Conservation (phyloP, 2,329 filamentous ascomycete genomes). For the Drechslera avenae region DNA sequence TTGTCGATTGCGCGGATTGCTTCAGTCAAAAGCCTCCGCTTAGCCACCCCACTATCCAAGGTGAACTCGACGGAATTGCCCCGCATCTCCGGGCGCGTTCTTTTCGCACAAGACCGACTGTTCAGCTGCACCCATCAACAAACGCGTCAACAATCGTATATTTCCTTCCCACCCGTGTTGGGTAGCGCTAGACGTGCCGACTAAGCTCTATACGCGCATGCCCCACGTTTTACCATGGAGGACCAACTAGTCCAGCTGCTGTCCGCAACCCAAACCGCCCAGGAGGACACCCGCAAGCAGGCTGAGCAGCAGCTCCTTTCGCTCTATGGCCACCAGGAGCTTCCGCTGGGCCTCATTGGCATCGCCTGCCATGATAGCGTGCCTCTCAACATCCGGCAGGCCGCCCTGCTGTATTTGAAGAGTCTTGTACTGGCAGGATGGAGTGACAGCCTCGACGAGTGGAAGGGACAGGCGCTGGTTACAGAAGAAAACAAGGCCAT, state of each 20-base stretch:
- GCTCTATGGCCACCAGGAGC: slow-evolving; percentile 70
- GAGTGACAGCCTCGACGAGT: slow-evolving; percentile 76
- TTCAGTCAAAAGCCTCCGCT: slow-evolving; percentile 4
- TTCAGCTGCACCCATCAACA: slow-evolving; percentile 28
- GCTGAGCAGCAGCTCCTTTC: slow-evolving; percentile 83
- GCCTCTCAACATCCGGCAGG: slow-evolving; percentile 76
- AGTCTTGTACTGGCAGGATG: slow-evolving; percentile 85
- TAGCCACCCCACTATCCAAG: slow-evolving; percentile 14
- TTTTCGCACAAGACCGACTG: slow-evolving; percentile 20
- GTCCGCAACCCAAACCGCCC: slow-evolving; percentile 79
- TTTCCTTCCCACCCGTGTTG: slow-evolving; percentile 18
- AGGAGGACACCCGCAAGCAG: slow-evolving; percentile 77
- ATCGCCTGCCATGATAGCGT: slow-evolving; percentile 79
- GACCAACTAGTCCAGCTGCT: slow-evolving; percentile 89
- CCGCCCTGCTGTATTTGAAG: slow-evolving; percentile 78
- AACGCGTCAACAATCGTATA: slow-evolving; percentile 23
- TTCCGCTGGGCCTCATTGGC: slow-evolving; percentile 78
- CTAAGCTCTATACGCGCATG: slow-evolving; percentile 32
- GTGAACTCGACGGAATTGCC: slow-evolving; percentile 27
- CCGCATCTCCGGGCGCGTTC: slow-evolving; percentile 34
- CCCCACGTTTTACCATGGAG: slow-evolving; percentile 67
- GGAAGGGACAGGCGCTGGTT: slow-evolving; percentile 69
- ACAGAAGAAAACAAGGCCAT: slow-evolving; percentile 73
- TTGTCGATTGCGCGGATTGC: background rate
- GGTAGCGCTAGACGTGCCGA: slow-evolving; percentile 37